Conservation (phyloP, 768 basidiomycete genomes). For the Asterophora lycoperdoides region DNA sequence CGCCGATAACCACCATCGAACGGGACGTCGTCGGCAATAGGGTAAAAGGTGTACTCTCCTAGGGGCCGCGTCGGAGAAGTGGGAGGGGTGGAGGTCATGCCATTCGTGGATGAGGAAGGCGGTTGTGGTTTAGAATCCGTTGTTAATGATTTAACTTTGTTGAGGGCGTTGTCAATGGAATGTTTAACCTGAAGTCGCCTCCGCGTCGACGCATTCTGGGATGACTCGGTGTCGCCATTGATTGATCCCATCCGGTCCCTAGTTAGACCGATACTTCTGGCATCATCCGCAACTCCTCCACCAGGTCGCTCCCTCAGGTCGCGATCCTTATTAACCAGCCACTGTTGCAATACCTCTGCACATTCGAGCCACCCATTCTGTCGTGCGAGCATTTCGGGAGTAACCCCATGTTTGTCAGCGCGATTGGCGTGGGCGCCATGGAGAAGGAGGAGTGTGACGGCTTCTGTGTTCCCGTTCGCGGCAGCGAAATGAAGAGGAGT, state of each 20-base stretch:
- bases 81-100: constrained; percentile 34
- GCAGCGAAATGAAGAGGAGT: constrained; percentile 97
- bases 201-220: constrained; percentile 27
- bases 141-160: constrained; percentile 39
- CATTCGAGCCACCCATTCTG: constrained; percentile 78
- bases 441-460: constrained; percentile 76
- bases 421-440: constrained; percentile 80
- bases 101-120: constrained; percentile 9
- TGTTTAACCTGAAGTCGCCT: constrained; percentile 68
- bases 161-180: constrained; percentile 71
- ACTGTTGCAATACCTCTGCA: constrained; percentile 67
- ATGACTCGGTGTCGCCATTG: constrained; percentile 24
- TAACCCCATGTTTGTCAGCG: constrained; percentile 88
- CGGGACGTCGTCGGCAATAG: constrained; percentile 13
- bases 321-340: constrained; percentile 57
- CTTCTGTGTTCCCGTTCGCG: constrained; percentile 83
- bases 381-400: constrained; percentile 78
- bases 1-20: constrained; percentile 43
- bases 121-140: constrained; percentile 26
- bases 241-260: constrained; percentile 20
- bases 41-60: constrained; percentile 44
- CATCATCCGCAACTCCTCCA: constrained; percentile 25
- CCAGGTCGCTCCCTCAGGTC: constrained; percentile 52
- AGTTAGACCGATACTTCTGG: constrained; percentile 11
- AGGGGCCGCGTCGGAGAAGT: constrained; percentile 37